Base-by-base conservation (phyloP, 768 basidiomycete species). In the Tylopilus sp. region DNA sequence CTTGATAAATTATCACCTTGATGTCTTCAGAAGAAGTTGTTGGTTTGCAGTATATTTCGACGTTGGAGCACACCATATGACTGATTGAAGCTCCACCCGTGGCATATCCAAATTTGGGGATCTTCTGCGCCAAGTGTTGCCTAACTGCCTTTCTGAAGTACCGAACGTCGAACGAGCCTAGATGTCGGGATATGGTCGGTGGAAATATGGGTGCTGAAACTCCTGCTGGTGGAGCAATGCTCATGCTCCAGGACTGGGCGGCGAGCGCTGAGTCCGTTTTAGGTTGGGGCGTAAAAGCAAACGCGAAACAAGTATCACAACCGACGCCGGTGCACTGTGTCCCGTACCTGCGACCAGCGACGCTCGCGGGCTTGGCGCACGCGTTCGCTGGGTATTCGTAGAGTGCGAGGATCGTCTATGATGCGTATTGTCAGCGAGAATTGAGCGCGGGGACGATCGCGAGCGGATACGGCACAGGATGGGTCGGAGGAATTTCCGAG, bases 381-480 rank as follows among this genome's bases (percentile, higher is more conserved):
- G 73, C 67, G 70, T 80, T 81, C 43, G 67, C 65, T 26, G 76
- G 74, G 63, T 78, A 70, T 60, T 81, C 76, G 60, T 78, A 77
- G 22, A 79, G 62, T 1, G 73, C 67, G 50, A 78, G 61, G 58
- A 78, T 76, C 16, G 76, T 72, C 75, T 76, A 76, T 72, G 53
- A 33, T 25, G 33, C 2, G 30, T 21, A 24, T 36, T 4, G 19
- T 21, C 53, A 29, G 19, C 38, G n/a, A 36, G 11, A 37, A 56
- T 26, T 30, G 41, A n/a, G 28, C 24, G 22, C 12, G 34, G 14
- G 12, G 11, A 13, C 22, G 38, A 56, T 45, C 42, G 5, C n/a
- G 1, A 36, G 29, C 14, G n/a, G 30, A 33, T 34, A 17, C 19
- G 21, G 12, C 14, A 26, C 2, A n/a, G 34, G 7, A 31, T 13